Conservation (phyloP, 2,329 filamentous ascomycete species). For the Penicillium brevicompactum region DNA sequence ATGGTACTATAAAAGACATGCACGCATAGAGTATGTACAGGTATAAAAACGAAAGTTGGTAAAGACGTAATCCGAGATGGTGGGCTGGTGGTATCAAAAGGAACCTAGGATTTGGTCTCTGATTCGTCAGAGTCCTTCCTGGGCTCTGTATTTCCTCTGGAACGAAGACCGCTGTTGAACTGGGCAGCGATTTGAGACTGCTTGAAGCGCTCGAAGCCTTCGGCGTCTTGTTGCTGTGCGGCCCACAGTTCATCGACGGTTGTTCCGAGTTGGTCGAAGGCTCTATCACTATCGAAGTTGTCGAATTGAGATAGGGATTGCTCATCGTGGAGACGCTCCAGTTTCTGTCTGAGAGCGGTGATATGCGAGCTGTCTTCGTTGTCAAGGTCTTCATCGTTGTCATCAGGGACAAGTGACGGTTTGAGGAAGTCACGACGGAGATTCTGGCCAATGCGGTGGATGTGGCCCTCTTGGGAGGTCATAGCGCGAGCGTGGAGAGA, state of each 20-base stretch:
- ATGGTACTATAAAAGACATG: not conserved
- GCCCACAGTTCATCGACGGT: slow-evolving; percentile 50
- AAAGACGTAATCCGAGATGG: not conserved
- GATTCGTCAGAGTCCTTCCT: not conserved
- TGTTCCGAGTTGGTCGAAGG: slow-evolving; percentile 46
- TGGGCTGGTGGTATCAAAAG: not conserved
- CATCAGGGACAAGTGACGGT: slow-evolving; percentile 45
- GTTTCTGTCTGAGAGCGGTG: slow-evolving; percentile 45
- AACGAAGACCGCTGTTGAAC: slow-evolving; percentile 42
- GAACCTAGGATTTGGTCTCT: not conserved
- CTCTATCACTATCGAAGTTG: slow-evolving; percentile 40
- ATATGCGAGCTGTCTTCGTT: slow-evolving; percentile 46
- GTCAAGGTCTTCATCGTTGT: slow-evolving; percentile 31
- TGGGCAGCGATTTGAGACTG: slow-evolving; percentile 51
- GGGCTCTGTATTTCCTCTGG: not conserved
- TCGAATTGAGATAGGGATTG: slow-evolving; percentile 45
- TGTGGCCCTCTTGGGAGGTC: slow-evolving; percentile 68
- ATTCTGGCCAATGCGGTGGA: slow-evolving; percentile 69
- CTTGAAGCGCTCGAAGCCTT: slow-evolving; percentile 47
- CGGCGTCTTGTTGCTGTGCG: slow-evolving; percentile 45
- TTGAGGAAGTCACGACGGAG: slow-evolving; percentile 65
- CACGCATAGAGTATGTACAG: slow-evolving; percentile 7
- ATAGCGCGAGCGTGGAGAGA: slow-evolving; percentile 67
- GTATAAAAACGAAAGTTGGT: not conserved
- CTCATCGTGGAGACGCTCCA: slow-evolving; percentile 46